A percentile compares a stretch with the other conserved stretches of the same genome.
These are phyloP conservation scores for Dothistroma pini DNA, from an alignment of 2,329 filamentous ascomycete species.

Conservation along the genomic window DNA sequence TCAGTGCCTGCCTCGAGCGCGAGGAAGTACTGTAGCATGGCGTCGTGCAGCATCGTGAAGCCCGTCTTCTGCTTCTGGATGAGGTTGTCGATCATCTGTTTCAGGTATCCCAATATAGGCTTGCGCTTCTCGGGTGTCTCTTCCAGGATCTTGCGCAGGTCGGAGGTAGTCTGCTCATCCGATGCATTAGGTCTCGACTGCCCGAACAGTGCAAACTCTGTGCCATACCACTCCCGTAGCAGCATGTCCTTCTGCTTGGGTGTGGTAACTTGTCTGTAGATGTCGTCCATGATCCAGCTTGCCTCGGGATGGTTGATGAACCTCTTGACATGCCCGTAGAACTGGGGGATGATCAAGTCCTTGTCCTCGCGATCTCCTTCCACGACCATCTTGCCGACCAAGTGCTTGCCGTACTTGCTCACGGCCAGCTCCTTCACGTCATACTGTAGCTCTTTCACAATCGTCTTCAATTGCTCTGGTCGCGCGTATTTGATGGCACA, in stretches of 20 bases:
- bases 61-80: constrained; percentile 96
- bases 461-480: constrained; percentile 75
- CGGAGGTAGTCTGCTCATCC: constrained; percentile 46
- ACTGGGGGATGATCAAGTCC: constrained; percentile 86
- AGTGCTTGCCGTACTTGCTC: constrained; percentile 95
- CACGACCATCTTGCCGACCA: constrained; percentile 94
- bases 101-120: constrained; percentile 79
- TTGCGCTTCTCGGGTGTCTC: constrained; percentile 78
- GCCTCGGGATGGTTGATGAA: constrained; percentile 95
- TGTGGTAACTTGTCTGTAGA: constrained; percentile 85
- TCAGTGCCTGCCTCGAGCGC: constrained; percentile 72
- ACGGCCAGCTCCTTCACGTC: constrained; percentile 82
- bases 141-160: constrained; percentile 71
- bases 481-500: constrained; percentile 96
- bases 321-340: constrained; percentile 88
- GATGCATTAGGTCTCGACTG: constrained; percentile 49
- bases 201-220: constrained; percentile 83
- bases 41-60: constrained; percentile 97
- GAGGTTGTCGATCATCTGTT: constrained; percentile 83
- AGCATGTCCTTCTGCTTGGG: constrained; percentile 80
- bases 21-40: constrained; percentile 94
- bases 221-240: constrained; percentile 92
- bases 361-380: constrained; percentile 83
- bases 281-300: constrained; percentile 96
- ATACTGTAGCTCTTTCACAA: constrained; percentile 80